Evolutionary conservation across 495 filamentous ascomycete genomes (phyloP).

Genomic region (Penicillium malachiteum): DNA sequence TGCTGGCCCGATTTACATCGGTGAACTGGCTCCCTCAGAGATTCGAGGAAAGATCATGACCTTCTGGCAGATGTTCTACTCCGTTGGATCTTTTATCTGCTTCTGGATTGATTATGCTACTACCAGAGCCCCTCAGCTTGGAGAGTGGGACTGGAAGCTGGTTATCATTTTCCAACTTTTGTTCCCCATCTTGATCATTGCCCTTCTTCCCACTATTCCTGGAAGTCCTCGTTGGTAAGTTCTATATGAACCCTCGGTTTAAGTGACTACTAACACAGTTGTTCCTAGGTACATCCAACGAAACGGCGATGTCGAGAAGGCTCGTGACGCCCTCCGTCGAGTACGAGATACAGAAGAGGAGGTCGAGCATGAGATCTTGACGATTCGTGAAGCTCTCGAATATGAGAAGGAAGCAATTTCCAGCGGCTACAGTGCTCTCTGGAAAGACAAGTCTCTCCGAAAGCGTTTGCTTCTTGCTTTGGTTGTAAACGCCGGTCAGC

Average conservation of each 20-base stretch:
- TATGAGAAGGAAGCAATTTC: conserved; percentile 64
- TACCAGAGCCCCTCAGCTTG: conserved; percentile 46
- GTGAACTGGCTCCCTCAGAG: conserved; percentile 56
- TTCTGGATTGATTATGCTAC: conserved; percentile 61
- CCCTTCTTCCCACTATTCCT: conserved; percentile 54
- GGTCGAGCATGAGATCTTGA: conserved; percentile 56
- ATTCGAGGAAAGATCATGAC: conserved; percentile 65
- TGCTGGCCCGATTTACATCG: conserved; percentile 61
- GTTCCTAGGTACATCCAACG: conserved; percentile 47
- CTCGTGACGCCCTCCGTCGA: conserved; percentile 44
- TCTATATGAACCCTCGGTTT: not conserved
- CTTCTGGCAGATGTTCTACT: conserved; percentile 69
- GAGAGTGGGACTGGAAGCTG: conserved; percentile 63
- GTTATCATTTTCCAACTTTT: conserved; percentile 63
- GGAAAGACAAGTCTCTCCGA: conserved; percentile 60
- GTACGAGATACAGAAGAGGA: conserved; percentile 59
- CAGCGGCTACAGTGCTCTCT: conserved; percentile 53
- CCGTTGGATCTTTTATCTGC: conserved; percentile 62
- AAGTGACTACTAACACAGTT: not conserved
- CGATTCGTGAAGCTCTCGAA: conserved; percentile 59
- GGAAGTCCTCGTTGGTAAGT: conserved; percentile 57
- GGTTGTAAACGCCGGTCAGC: conserved; percentile 60
- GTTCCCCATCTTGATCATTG: conserved; percentile 52
- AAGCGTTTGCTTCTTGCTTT: conserved; percentile 55
- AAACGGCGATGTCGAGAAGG: conserved; percentile 53